A percentile compares a stretch with the other conserved stretches of the same genome.
These are phyloP conservation scores for Blastocystis hominis DNA, from an alignment of 352 stramenopile genomes.

Conservation along the genomic window DNA sequence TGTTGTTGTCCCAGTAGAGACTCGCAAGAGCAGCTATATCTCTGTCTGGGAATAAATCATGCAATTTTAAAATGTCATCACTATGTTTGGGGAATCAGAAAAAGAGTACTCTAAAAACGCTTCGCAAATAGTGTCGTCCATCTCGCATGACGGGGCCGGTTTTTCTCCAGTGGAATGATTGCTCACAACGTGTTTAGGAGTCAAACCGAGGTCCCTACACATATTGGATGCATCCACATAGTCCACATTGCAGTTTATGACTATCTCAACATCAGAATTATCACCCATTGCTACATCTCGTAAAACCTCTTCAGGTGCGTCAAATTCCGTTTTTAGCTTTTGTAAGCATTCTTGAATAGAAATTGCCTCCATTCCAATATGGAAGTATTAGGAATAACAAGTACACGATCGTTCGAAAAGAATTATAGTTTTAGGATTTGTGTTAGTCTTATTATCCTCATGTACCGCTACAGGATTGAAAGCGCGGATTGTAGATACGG, in stretches of 20 bases:
- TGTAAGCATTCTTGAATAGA: background rate
- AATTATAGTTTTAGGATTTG: too few species aligned
- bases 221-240: background rate
- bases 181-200: background rate
- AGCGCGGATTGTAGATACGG: background rate
- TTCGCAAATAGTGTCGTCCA: background rate
- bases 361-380: background rate
- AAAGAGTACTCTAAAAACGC: background rate
- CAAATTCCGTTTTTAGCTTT: background rate
- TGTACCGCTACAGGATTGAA: constrained; percentile 41
- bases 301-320: constrained; percentile 2
- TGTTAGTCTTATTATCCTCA: background rate
- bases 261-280: background rate
- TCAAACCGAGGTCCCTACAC: constrained; percentile 8
- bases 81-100: background rate
- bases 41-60: background rate
- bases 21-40: background rate
- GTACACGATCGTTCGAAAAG: too few species aligned
- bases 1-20: constrained; percentile 11
- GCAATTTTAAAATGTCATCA: constrained; percentile 21
- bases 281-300: background rate
- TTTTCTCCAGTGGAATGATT: background rate
- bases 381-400: too few species aligned
- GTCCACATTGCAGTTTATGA: constrained; percentile 48
- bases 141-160: background rate